These are phyloP conservation scores for Crataegus laevigata DNA, from an alignment of 306 rosid genomes.

Conservation along the genomic window DNA sequence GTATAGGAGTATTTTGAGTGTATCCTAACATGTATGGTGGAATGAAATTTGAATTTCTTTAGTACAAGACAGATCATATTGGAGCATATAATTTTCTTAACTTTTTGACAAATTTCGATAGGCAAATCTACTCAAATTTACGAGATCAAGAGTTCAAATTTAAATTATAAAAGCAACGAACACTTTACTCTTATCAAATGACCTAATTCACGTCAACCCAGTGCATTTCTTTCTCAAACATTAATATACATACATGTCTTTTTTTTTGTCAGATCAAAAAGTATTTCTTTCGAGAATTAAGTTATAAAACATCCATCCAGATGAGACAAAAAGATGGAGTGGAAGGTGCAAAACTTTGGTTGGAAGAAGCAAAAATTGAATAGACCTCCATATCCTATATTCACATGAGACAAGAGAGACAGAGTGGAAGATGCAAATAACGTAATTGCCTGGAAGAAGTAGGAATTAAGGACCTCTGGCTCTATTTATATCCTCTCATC, in stretches of 20 bases:
- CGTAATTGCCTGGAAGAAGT: background rate
- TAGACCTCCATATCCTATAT: background rate
- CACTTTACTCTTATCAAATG: no score
- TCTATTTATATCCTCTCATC: slow-evolving; percentile 34
- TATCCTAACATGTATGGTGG: background rate
- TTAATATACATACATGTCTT: background rate
- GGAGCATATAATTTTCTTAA: background rate
- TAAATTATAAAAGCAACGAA: no score
- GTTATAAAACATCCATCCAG: background rate
- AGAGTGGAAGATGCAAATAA: slow-evolving; percentile 7
- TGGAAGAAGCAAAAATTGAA: background rate
- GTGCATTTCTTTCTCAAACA: no score
- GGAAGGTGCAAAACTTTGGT: slow-evolving; percentile 1
- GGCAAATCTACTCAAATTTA: background rate
- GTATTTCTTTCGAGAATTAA: background rate
- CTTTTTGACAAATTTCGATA: background rate
- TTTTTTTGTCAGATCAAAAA: background rate
- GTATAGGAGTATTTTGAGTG: background rate
- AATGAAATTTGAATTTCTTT: background rate
- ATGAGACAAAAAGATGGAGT: background rate
- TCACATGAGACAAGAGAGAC: background rate
- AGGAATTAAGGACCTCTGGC: background rate
- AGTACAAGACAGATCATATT: background rate
- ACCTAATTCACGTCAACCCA: fast-evolving
- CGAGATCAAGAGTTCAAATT: background rate